Evolutionary conservation across 805 yeast species (phyloP).

Genomic region (Candida suzukii): DNA sequence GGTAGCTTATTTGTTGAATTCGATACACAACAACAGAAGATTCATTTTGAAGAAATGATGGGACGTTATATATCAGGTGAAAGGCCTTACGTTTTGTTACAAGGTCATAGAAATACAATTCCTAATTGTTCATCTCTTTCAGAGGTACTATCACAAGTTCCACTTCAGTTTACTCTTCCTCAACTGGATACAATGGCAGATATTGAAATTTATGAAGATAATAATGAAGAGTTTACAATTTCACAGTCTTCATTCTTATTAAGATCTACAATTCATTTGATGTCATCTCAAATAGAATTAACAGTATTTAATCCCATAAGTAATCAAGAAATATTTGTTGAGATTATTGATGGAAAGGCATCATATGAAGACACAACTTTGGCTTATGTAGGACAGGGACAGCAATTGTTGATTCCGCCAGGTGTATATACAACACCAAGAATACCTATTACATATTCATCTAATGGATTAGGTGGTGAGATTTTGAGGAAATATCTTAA

Average conservation of each 20-base stretch:
- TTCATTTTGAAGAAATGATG: slow-evolving; percentile 25
- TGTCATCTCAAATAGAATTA: slow-evolving; percentile 48
- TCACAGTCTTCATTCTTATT: slow-evolving; percentile 33
- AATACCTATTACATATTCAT: slow-evolving; percentile 39
- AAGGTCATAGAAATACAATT: slow-evolving; percentile 20
- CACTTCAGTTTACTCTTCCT: slow-evolving; percentile 24
- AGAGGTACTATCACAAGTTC: slow-evolving; percentile 15
- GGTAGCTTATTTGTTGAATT: slow-evolving; percentile 12
- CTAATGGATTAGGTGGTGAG: slow-evolving; percentile 38
- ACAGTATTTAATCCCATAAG: slow-evolving; percentile 46
- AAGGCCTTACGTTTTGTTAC: slow-evolving; percentile 22
- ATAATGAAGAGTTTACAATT: slow-evolving; percentile 1
- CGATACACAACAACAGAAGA: slow-evolving; percentile 8
- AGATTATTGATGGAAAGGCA: slow-evolving; percentile 40
- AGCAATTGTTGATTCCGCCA: slow-evolving; percentile 39
- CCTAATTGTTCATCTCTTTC: slow-evolving; percentile 18
- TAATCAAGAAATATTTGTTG: slow-evolving; percentile 37
- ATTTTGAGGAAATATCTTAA: slow-evolving; percentile 42
- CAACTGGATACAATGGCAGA: slow-evolving; percentile 8
- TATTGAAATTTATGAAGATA: background rate
- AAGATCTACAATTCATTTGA: slow-evolving; percentile 45
- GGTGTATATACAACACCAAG: slow-evolving; percentile 44
- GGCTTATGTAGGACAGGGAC: slow-evolving; percentile 37
- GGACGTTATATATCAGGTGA: slow-evolving; percentile 34
- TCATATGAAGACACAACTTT: slow-evolving; percentile 36